Percentiles rank a stretch among this genome's conserved stretches.
These are phyloP conservation scores for Fragaria vesca DNA, from an alignment of 306 rosid species.

Conservation along the genomic window DNA sequence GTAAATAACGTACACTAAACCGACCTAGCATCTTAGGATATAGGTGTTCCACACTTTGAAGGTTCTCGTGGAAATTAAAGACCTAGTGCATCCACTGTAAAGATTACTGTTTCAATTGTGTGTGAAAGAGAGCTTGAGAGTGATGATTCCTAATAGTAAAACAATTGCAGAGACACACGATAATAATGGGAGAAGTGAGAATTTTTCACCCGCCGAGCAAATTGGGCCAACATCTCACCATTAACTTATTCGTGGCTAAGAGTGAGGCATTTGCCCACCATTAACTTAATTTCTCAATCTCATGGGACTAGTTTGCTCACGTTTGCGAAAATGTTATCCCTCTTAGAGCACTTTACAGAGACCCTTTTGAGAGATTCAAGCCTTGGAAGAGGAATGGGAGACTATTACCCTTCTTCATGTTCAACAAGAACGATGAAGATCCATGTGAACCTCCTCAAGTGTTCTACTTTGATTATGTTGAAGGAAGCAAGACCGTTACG, in stretches of 20 bases:
- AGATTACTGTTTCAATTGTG: no score
- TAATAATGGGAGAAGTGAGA: neutral
- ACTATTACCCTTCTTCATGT: slow-evolving; percentile 36
- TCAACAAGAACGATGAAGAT: slow-evolving; percentile 30
- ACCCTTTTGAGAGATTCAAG: slow-evolving; percentile 42
- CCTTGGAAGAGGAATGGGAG: slow-evolving; percentile 23
- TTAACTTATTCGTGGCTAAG: neutral
- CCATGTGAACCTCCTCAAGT: slow-evolving; percentile 51
- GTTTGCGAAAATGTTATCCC: slow-evolving; percentile 39
- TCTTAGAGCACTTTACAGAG: slow-evolving; percentile 20
- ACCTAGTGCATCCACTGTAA: no score
- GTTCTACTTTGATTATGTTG: slow-evolving; percentile 26
- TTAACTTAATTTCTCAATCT: slow-evolving; percentile 27
- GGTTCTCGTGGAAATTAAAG: no score
- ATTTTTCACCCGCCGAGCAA: neutral
- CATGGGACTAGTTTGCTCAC: slow-evolving; percentile 53
- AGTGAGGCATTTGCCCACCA: neutral
- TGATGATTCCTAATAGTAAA: no score
- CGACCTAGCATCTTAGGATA: no score
- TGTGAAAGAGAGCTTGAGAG: no score
- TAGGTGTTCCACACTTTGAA: no score
- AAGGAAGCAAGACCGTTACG: slow-evolving; percentile 1
- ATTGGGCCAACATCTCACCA: neutral
- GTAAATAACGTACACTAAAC: no score
- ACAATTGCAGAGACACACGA: neutral